Conservation (phyloP, 306 rosid genomes). For the Hippophae rhamnoides region DNA sequence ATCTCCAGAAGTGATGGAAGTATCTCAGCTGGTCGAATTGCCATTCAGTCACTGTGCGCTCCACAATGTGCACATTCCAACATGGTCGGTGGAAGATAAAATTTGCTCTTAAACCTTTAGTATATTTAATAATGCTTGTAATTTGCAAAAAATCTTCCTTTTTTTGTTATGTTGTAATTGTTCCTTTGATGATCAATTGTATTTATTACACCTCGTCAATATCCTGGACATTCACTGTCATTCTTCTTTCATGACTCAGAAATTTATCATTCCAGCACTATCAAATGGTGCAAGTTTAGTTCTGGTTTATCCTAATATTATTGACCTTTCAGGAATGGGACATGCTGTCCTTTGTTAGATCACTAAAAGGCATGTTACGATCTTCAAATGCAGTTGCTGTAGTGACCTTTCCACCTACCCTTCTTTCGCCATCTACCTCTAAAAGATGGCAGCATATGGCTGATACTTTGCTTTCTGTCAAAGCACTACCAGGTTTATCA, state of each 20-base stretch:
- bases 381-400: constrained; percentile 72
- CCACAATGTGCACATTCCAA: constrained; percentile 68
- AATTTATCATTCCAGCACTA: neutral
- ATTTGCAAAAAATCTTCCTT: neutral
- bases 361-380: constrained; percentile 51
- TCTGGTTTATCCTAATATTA: neutral
- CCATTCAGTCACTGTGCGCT: constrained; percentile 84
- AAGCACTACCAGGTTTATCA: constrained; percentile 69
- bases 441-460: constrained; percentile 90
- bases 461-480: constrained; percentile 71
- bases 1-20: constrained; percentile 37
- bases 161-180: neutral
- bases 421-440: constrained; percentile 53
- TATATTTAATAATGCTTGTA: neutral
- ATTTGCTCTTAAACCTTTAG: constrained; percentile 5
- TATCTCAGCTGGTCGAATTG: constrained; percentile 55
- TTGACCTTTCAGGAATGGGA: constrained; percentile 68
- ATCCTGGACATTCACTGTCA: neutral
- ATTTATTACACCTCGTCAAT: neutral
- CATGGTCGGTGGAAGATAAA: constrained; percentile 37
- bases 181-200: neutral
- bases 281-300: neutral
- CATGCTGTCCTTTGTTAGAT: constrained; percentile 70
- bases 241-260: neutral
- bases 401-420: constrained; percentile 64